Evolutionary conservation across 345 rosid genomes (phyloP), one percentile per base, ranked within the genome.

Genomic region (Camelina laxa): DNA sequence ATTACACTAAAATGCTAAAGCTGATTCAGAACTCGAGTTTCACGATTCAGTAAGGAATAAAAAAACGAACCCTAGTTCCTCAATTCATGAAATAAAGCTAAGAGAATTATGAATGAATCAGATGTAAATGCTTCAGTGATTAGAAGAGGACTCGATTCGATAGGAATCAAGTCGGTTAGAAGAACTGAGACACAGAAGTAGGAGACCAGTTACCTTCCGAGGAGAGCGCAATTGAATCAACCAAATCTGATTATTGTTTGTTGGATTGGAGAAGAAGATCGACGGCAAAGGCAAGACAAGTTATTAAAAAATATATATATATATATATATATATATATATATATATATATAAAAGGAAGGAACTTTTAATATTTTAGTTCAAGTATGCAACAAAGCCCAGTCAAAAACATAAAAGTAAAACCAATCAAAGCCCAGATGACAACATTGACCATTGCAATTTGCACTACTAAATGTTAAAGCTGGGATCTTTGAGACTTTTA

Each of bases 371-470:
- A 5, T 24, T 24, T 17, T 6, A n/a, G 36, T 33, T 44, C 57
- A 44, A 24, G 51, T 15, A 48, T 41, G 6, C 54, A 24, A 24
- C 5, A 24, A 73, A 60, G 78, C 78, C 78, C 78, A 58, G 67
- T 60, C 67, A 42, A 51, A 60, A 31, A 2, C 6, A 4, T 24
- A 24, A 24, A 24, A 24, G 27, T 38, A 38, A 60, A 42, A 13
- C 59, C 70, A 33, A 48, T 20, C 16, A 9, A 63, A 75, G 73
- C 79, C 79, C 79, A 75, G 9, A 48, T 12, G 24, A 8, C 21
- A 55, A 5, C 4, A 16, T 48, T 65, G 49, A 9, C 19, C 44
- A 9, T 7, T 15, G 39, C 27, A 24, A 24, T 24, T 24, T 24
- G 27, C 27, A n/a, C n/a, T n/a, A n/a, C n/a, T n/a, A n/a, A 24